phyloP scores from a whole-genome alignment of 129 eudicot species.

The carrot (Daucus carota) region DH1_v3.0 NC_030386.2:5729001-5729500 shows the following conservation, averaged over 20 bases:
- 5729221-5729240: not conserved
- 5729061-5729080: not conserved
- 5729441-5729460: not conserved
- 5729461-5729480: not conserved
- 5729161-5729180: slow-evolving; percentile 42
- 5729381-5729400: not conserved
- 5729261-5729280: slow-evolving; percentile 1
- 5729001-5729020: slow-evolving; percentile 72
- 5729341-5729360: not conserved
- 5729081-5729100: not conserved
- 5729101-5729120: slow-evolving; percentile 10
- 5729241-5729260: not conserved
- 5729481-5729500: not conserved
- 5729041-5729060: too few species aligned
- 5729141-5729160: slow-evolving; percentile 37
- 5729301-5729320: slow-evolving; percentile 11
- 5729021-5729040: not conserved
- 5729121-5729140: slow-evolving; percentile 56
- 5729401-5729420: not conserved
- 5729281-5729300: slow-evolving; percentile 9
- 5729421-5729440: not conserved
- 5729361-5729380: not conserved
- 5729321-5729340: slow-evolving; percentile 3
- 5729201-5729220: not conserved
- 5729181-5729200: not conserved